A percentile compares a stretch with the other conserved stretches of the same genome.
These are phyloP conservation scores for Protomyces arabidopsidicola DNA, from an alignment of 1,139 yeast genomes.

Conservation along the genomic window DNA sequence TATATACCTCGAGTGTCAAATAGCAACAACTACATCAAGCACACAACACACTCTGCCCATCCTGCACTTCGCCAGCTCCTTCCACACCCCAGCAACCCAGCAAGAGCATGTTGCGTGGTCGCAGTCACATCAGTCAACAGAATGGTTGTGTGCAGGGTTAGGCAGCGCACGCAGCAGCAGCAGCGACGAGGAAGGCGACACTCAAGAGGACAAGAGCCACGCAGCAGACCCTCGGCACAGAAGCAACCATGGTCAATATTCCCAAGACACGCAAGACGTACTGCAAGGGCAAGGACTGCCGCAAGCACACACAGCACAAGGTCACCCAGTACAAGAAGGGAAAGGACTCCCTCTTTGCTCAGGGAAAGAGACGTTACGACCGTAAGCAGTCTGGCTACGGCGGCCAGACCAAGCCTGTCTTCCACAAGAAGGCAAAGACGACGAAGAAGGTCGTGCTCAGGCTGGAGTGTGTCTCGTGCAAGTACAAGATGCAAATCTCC, in stretches of 20 bases:
- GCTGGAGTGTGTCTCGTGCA: constrained; percentile 97
- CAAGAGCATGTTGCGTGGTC: too few relatives aligned
- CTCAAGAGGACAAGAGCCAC: too few relatives aligned
- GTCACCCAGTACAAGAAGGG: constrained; percentile 99
- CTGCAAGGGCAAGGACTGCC: constrained; percentile 99
- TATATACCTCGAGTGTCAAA: too few relatives aligned
- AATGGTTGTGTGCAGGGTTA: background rate
- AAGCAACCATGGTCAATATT: constrained; percentile 74
- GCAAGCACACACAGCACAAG: constrained; percentile 99
- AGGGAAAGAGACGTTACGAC: constrained; percentile 99
- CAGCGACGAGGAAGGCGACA: background rate
- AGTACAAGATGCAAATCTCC: constrained; percentile 97
- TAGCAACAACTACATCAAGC: too few relatives aligned
- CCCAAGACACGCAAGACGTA: constrained; percentile 99
- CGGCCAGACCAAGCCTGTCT: constrained; percentile 99
- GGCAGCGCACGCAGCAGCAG: background rate
- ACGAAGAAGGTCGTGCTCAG: constrained; percentile 99
- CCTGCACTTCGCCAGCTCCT: too few relatives aligned
- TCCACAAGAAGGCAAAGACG: constrained; percentile 99
- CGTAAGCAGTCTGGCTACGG: constrained; percentile 99
- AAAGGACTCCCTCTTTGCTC: constrained; percentile 98
- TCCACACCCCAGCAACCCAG: too few relatives aligned
- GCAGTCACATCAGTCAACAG: too few relatives aligned
- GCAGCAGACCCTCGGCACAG: too few relatives aligned
- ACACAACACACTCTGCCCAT: too few relatives aligned